Conservation (phyloP, 2,329 filamentous ascomycete species). For the Lasiodiplodia citricola region DNA sequence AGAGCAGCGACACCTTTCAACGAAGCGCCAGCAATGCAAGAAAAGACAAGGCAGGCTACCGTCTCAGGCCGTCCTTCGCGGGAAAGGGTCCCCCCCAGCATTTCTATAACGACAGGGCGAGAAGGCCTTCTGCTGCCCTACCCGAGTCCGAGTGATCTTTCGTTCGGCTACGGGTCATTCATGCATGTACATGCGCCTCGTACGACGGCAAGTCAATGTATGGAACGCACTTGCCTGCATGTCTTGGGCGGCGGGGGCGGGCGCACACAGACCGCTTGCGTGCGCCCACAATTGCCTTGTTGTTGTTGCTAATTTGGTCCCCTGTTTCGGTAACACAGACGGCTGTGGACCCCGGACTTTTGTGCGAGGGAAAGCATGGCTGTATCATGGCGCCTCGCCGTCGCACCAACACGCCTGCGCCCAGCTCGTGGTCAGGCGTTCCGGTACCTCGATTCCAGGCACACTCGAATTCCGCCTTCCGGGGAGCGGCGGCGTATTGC, state of each 20-base stretch:
- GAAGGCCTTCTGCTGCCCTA: background rate
- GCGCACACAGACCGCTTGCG: background rate
- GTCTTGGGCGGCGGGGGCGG: background rate
- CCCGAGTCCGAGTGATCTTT: background rate
- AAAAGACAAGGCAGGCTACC: background rate
- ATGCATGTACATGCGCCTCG: background rate
- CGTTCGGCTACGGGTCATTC: background rate
- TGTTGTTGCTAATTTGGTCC: constrained; percentile 3
- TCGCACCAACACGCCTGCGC: background rate
- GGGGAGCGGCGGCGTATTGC: background rate
- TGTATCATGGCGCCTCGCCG: background rate
- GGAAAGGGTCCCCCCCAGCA: background rate
- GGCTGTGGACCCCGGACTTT: background rate
- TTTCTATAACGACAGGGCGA: background rate
- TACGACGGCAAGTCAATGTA: background rate
- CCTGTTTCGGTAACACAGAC: background rate
- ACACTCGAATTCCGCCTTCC: background rate
- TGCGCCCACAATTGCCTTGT: too few relatives aligned
- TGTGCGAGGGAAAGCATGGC: background rate
- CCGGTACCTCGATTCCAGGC: background rate
- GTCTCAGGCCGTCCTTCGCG: background rate
- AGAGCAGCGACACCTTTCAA: background rate
- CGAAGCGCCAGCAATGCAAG: too few relatives aligned
- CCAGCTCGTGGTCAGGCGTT: constrained; percentile 2
- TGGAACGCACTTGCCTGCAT: constrained; percentile 10